Percentiles rank a stretch among this genome's conserved stretches.
Conservation (phyloP, 225 moss, liverwort and hornwort genomes). For the Ulota crispa region DNA sequence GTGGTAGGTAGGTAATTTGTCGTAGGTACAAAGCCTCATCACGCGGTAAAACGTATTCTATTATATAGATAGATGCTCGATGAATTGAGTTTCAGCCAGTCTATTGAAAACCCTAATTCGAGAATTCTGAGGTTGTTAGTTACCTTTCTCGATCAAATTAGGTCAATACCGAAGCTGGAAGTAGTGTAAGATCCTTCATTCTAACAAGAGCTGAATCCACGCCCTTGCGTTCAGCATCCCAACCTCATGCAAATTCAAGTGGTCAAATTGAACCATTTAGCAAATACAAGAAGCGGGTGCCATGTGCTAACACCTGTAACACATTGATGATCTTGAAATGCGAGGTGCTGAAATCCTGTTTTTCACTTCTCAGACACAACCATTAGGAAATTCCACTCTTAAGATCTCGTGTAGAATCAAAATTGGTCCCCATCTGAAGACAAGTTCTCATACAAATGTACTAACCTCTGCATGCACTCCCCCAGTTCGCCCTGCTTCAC, state of each 20-base stretch:
- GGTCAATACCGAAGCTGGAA: not conserved
- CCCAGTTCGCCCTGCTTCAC: not conserved
- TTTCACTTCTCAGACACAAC: not conserved
- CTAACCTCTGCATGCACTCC: slow-evolving; percentile 14
- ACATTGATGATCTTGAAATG: not conserved
- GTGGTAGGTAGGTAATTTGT: too few relatives aligned
- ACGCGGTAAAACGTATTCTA: too few relatives aligned
- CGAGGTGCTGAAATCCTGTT: not conserved
- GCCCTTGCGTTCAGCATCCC: not conserved
- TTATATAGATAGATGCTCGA: too few relatives aligned
- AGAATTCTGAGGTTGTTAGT: too few relatives aligned
- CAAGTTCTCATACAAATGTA: not conserved
- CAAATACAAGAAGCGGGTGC: not conserved
- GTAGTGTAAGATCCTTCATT: not conserved
- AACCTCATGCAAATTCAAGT: not conserved
- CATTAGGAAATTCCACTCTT: not conserved
- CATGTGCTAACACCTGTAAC: not conserved
- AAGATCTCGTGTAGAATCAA: not conserved
- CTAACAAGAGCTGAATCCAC: not conserved
- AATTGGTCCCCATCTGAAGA: too few relatives aligned
- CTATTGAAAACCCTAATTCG: not conserved
- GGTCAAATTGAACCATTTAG: slow-evolving; percentile 1
- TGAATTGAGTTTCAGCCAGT: not conserved
- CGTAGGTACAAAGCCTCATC: too few relatives aligned
- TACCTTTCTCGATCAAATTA: not conserved